phyloP scores from a whole-genome alignment of 2,329 filamentous ascomycete species.

The Teratosphaeria viscida region DNA sequence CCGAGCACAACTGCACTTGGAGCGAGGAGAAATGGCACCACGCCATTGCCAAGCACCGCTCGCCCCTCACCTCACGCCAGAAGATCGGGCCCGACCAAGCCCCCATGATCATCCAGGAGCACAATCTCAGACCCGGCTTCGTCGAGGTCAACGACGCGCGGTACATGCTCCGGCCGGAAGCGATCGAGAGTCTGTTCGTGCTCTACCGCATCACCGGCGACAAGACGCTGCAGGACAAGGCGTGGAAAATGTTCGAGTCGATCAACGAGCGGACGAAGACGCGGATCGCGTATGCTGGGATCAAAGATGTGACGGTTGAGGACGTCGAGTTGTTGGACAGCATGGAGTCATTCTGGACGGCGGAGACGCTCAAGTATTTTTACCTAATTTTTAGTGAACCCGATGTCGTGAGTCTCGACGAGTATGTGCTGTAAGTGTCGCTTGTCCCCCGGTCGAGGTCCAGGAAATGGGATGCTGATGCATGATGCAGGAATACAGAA shows the following conservation, averaged over 20 bases:
- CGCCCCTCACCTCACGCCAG: background rate
- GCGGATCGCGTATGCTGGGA: slow-evolving; percentile 35
- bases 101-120: slow-evolving; percentile 32
- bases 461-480: background rate
- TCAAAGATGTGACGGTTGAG: slow-evolving; percentile 33
- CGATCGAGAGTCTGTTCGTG: slow-evolving; percentile 51
- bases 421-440: slow-evolving; percentile 32
- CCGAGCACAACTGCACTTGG: slow-evolving; percentile 3
- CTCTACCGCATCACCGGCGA: slow-evolving; percentile 51
- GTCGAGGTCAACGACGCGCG: slow-evolving; percentile 32
- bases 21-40: slow-evolving; percentile 1
- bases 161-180: slow-evolving; percentile 44
- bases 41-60: slow-evolving; percentile 2
- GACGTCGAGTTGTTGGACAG: slow-evolving; percentile 23
- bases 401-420: slow-evolving; percentile 33
- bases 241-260: slow-evolving; percentile 41
- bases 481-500: slow-evolving; percentile 31
- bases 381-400: slow-evolving; percentile 32
- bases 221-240: slow-evolving; percentile 33
- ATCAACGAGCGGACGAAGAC: slow-evolving; percentile 35
- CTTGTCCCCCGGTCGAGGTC: background rate
- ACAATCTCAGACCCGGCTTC: slow-evolving; percentile 35
- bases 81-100: background rate
- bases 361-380: slow-evolving; percentile 41
- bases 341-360: slow-evolving; percentile 42